Percentiles rank a stretch among this genome's conserved stretches.
Evolutionary conservation across 2,329 filamentous ascomycete species (phyloP).

Genomic region (Fusarium haematococcum): DNA sequence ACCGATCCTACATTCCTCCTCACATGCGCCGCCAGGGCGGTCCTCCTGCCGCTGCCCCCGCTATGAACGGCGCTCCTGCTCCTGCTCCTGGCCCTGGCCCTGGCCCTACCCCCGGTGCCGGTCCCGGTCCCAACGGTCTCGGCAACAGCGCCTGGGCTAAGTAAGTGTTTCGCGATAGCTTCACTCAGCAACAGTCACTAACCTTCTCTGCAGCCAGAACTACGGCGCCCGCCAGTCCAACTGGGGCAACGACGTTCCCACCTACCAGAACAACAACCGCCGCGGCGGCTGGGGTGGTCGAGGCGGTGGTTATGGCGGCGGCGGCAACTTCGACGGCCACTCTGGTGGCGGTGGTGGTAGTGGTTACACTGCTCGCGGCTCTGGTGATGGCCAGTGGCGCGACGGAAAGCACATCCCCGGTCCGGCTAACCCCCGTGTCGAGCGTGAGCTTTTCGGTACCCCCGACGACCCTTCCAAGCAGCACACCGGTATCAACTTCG

Average conservation of each 20-base stretch:
- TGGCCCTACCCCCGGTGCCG: conserved; percentile 20
- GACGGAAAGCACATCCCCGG: conserved; percentile 97
- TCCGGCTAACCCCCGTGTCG: conserved; percentile 85
- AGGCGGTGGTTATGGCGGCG: conserved; percentile 52
- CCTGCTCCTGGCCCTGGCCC: conserved; percentile 28
- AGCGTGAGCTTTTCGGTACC: conserved; percentile 95
- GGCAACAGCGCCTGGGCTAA: conserved; percentile 74
- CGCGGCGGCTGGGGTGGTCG: conserved; percentile 52
- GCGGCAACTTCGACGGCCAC: conserved; percentile 69
- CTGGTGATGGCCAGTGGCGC: conserved; percentile 95
- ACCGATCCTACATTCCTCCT: conserved; percentile 85
- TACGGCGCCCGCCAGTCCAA: conserved; percentile 51
- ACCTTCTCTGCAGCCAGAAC: conserved; percentile 42
- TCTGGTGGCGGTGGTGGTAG: conserved; percentile 74
- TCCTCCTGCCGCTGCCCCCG: conserved; percentile 48
- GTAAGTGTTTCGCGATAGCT: conserved; percentile 55
- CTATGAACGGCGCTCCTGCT: conserved; percentile 22
- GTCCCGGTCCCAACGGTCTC: conserved; percentile 58
- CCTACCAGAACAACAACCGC: conserved; percentile 47
- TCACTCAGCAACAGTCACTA: conserved; percentile 21
- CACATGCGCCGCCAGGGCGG: conserved; percentile 71
- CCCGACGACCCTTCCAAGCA: conserved; percentile 94
- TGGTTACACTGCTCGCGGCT: conserved; percentile 75
- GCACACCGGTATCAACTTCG: conserved; percentile 99
- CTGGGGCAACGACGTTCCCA: conserved; percentile 48